Percentiles rank a stretch among this genome's conserved stretches.
These are phyloP conservation scores for Yamadazyma insecticola DNA, from an alignment of 805 yeast species.

Conservation along the genomic window DNA sequence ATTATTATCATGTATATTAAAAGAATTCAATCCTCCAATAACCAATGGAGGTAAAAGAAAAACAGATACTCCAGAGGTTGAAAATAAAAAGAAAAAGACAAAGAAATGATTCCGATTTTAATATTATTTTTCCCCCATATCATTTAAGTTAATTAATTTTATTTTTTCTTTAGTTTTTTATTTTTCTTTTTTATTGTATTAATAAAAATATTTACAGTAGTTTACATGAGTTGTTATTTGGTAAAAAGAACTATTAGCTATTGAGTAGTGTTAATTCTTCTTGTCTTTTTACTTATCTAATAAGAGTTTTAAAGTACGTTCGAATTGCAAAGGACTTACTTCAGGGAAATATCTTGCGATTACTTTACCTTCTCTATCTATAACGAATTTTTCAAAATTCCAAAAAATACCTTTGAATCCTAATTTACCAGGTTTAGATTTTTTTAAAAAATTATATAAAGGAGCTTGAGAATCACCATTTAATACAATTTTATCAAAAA, in stretches of 20 bases:
- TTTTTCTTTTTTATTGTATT: too few species aligned
- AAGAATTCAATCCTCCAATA: slow-evolving; percentile 43
- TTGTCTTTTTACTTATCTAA: too few species aligned
- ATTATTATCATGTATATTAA: slow-evolving; percentile 65
- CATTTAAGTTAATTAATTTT: too few species aligned
- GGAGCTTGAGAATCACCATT: slow-evolving; percentile 30
- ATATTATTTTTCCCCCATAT: too few species aligned
- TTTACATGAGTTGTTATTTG: too few species aligned
- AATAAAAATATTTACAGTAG: too few species aligned
- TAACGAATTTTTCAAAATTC: slow-evolving; percentile 75
- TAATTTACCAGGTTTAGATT: slow-evolving; percentile 19
- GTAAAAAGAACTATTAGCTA: too few species aligned
- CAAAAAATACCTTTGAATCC: slow-evolving; percentile 54
- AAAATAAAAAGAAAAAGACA: too few species aligned
- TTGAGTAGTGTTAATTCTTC: too few species aligned
- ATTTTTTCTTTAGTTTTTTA: too few species aligned
- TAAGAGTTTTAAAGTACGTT: slow-evolving; percentile 21
- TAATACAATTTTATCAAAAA: slow-evolving; percentile 31
- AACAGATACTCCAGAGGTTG: slow-evolving; percentile 3
- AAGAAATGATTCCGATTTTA: too few species aligned
- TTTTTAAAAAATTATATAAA: slow-evolving; percentile 27
- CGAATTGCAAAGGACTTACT: slow-evolving; percentile 61
- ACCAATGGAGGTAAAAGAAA: slow-evolving; percentile 5
- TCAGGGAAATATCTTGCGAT: slow-evolving; percentile 56
- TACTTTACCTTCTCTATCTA: slow-evolving; percentile 55